A percentile compares a stretch with the other conserved stretches of the same genome.
Evolutionary conservation across 305 asterid species (phyloP).

Genomic region (Plantago rigida): DNA sequence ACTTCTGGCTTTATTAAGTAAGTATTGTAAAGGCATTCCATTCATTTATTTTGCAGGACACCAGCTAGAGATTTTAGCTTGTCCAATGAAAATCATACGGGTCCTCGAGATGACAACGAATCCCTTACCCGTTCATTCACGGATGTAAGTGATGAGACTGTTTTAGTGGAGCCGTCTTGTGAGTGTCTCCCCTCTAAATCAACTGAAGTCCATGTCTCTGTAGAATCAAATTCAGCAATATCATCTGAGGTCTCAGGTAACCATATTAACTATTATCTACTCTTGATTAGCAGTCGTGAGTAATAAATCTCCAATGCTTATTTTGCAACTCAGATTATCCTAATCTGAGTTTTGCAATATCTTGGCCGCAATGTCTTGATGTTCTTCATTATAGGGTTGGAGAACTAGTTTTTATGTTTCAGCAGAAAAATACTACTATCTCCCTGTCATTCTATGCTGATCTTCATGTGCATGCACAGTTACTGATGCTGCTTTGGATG

Average conservation of each 20-base stretch:
- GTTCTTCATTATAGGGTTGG: conserved; percentile 21
- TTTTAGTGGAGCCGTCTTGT: conserved; percentile 26
- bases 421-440: conserved; percentile 25
- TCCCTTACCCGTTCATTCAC: conserved; percentile 26
- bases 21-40: conserved; percentile 19
- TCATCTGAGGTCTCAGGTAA: conserved; percentile 24
- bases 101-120: conserved; percentile 23
- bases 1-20: conserved; percentile 16
- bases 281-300: conserved; percentile 14
- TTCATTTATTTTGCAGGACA: conserved; percentile 33
- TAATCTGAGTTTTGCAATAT: conserved; percentile 1
- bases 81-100: conserved; percentile 25
- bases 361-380: conserved; percentile 15
- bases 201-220: conserved; percentile 21
- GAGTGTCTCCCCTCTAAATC: conserved; percentile 25
- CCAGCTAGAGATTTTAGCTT: conserved; percentile 26
- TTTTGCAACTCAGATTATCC: conserved; percentile 27
- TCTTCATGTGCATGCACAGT: conserved; percentile 24
- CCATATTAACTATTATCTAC: conserved; percentile 14
- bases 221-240: conserved; percentile 25
- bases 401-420: conserved; percentile 27
- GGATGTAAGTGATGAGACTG: conserved; percentile 25
- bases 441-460: conserved; percentile 3
- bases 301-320: too few relatives aligned
- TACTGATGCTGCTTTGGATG: conserved; percentile 32